Base-by-base conservation (phyloP, 1,284 basidiomycete species). In the Rhodotorula sp. region DNA sequence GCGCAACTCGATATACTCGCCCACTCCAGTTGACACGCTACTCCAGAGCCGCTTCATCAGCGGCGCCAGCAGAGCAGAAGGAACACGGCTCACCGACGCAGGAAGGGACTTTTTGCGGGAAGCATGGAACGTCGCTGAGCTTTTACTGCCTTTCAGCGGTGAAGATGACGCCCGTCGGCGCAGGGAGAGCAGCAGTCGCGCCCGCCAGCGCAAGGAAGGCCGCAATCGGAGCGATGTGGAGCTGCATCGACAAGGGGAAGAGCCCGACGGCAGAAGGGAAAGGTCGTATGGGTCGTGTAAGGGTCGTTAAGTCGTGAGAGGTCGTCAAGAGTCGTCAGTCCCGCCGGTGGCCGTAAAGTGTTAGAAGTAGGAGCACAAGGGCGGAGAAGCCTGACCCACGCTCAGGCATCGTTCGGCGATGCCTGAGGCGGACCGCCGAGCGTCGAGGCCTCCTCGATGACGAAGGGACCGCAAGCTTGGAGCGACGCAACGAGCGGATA, bases 21-120 rank as follows among this genome's bases (percentile, higher is more conserved):
- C 69, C 69, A 71, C 28, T 47, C 47, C 3, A 66, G 69, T 53
- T 71, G 18, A 47, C 69, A 71, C 2, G 56, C 69, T 71, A 37
- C 6, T 44, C 11, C n/a, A n/a, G n/a, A n/a, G n/a, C n/a, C n/a
- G n/a, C n/a, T n/a, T n/a, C n/a, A n/a, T n/a, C n/a, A n/a, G n/a
- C n/a, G n/a, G n/a, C n/a, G n/a, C n/a, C 4, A 34, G n/a, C 24
- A 16, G 30, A 28, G 40, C 9, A 16, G 51, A 28, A 47, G 31
- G 46, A 13, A 44, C 10, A n/a, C 0, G 26, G 58, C 69, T 37
- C 46, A 71, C 69, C 65, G 11, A 59, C 62, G 53, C 69, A 71
- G 7, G 56, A 58, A 6, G 65, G 56, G 20, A 71, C 63, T 2
- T 68, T 66, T 7, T 28, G 1, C 4, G 66, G 66, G n/a, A 71